Evolutionary conservation across 805 yeast species (phyloP).

Genomic region (Ogataea pignaliae): DNA sequence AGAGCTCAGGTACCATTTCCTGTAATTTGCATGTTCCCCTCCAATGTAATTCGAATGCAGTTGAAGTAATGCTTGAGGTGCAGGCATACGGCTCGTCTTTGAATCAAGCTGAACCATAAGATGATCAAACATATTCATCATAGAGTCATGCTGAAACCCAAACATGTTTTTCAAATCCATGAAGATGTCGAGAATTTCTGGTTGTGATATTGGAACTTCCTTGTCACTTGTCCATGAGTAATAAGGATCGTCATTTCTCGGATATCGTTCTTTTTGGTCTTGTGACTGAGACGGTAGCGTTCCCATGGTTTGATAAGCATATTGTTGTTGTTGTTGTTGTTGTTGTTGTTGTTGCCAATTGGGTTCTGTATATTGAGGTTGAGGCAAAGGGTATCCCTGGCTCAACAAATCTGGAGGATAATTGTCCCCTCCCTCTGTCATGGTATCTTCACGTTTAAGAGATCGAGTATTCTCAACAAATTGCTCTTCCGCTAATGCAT

Average conservation of each 20-base stretch:
- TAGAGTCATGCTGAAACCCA: conserved; percentile 82
- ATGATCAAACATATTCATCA: conserved; percentile 76
- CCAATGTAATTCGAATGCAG: conserved; percentile 91
- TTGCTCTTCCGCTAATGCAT: too few relatives aligned
- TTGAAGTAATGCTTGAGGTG: conserved; percentile 64
- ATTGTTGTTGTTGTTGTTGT: too few relatives aligned
- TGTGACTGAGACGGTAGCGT: too few relatives aligned
- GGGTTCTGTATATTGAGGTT: too few relatives aligned
- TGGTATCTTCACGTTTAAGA: too few relatives aligned
- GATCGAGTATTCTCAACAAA: too few relatives aligned
- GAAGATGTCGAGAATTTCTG: conserved; percentile 60
- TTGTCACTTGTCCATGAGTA: conserved; percentile 57
- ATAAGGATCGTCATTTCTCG: conserved; percentile 36
- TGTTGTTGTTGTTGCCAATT: too few relatives aligned
- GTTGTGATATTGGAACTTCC: conserved; percentile 68
- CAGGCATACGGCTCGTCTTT: conserved; percentile 73
- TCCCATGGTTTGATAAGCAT: background rate
- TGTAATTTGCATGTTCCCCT: conserved; percentile 80
- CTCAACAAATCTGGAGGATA: too few relatives aligned
- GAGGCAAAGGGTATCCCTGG: too few relatives aligned
- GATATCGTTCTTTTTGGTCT: conserved; percentile 2
- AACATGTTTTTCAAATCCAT: conserved; percentile 53
- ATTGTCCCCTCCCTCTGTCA: too few relatives aligned
- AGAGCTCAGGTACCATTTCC: conserved; percentile 91
- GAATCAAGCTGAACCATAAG: conserved; percentile 81